Evolutionary conservation across 257 asterid genomes (phyloP), one percentile per base, ranked within the genome.

Genomic region (Ophiorrhiza pumila): DNA sequence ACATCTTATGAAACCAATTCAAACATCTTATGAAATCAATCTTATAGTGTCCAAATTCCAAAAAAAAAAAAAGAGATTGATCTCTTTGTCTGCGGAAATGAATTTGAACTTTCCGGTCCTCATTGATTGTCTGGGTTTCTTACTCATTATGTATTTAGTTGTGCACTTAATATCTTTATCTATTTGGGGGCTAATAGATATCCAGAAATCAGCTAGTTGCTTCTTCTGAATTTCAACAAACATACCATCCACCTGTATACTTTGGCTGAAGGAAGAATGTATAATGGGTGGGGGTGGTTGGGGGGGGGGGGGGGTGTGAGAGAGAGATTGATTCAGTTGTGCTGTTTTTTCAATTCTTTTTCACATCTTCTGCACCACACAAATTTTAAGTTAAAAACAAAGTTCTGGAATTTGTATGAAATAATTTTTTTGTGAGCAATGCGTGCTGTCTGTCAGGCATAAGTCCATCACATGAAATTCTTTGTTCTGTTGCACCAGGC

Each of bases 401-500:
- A 65, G 5, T 11, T 14, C 37, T n/a, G 50, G 15, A 23, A 17
- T n/a, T 25, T 59, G 13, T 37, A 20, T 32, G 20, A 45, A 27
- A 11, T 15, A 32, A 35, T 0, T n/a, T 4, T 31, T 13, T 37
- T 45, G 15, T 9, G 66, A 29, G 37, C 35, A 14, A 9, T n/a
- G n/a, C n/a, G n/a, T 46, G 58, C 34, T 25, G 69, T 68, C 31
- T n/a, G 22, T 43, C 14, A 4, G 66, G 35, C 18, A 15, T 22
- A 7, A 60, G 17, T 18, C 47, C 27, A 9, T 41, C 42, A 47
- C 3, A 66, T 68, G 53, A 55, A 41, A 52, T 11, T 12, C n/a
- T 42, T 15, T 75, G 42, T 71, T 68, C 71, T 71, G 34, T 69
- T 78, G 76, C 63, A 41, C 37, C 74, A 94, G 99, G 98, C 95